Conservation (phyloP, 805 yeast species). For the Ogataea allantospora region DNA sequence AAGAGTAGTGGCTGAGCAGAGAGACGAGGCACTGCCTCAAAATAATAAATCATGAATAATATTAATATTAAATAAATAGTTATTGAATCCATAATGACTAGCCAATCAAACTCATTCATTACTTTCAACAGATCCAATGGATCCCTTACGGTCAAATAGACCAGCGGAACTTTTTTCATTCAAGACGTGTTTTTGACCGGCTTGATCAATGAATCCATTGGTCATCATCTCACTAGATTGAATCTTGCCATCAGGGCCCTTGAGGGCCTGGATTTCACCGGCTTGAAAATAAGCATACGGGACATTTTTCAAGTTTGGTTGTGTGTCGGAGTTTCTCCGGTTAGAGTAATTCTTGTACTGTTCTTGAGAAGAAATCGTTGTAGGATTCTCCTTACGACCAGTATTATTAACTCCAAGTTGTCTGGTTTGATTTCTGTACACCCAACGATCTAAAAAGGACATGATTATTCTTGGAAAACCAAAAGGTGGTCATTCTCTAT, state of each 20-base stretch:
- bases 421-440: slow-evolving; percentile 24
- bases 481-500: slow-evolving; percentile 1
- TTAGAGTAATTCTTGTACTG: slow-evolving; percentile 10
- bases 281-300: slow-evolving; percentile 30
- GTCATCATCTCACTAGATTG: slow-evolving; percentile 1
- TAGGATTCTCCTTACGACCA: slow-evolving; percentile 25
- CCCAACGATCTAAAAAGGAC: slow-evolving; percentile 38
- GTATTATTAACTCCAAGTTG: slow-evolving; percentile 26
- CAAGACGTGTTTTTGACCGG: background rate
- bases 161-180: slow-evolving; percentile 1
- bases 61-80: background rate
- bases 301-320: slow-evolving; percentile 32
- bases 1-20: slow-evolving; percentile 2
- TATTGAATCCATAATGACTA: background rate
- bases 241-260: slow-evolving; percentile 3
- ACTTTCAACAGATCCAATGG: slow-evolving; percentile 9
- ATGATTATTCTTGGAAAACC: slow-evolving; percentile 11
- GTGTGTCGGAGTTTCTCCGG: slow-evolving; percentile 12
- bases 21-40: background rate
- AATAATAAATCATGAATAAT: background rate
- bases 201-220: slow-evolving; percentile 3
- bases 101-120: background rate
- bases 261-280: slow-evolving; percentile 9
- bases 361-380: slow-evolving; percentile 14
- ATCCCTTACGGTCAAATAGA: slow-evolving; percentile 13